Base-by-base conservation (phyloP, 2,329 filamentous ascomycete species). In the Metarhizium brunneum region DNA sequence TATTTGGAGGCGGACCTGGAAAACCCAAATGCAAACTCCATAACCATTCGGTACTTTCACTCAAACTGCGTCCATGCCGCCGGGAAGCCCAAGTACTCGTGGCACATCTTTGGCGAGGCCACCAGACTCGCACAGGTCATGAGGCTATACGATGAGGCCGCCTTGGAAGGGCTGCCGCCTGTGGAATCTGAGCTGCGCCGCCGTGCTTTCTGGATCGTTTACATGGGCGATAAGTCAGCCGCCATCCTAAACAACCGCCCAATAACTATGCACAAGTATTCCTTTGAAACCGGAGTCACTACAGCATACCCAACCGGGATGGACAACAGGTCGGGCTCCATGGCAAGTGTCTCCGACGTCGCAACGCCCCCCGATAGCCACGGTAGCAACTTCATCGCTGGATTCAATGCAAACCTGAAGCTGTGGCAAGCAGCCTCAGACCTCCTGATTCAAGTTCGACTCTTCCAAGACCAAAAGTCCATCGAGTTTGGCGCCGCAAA, bases 51-150 rank as follows among this genome's bases (percentile, higher is more conserved):
- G 4, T 74, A 75, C 53, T 73, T 75, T 29, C 74, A 76, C 52
- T 76, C 74, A 14, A 75, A 74, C 54, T 74, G 73, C 47, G 60
- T 76, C 2, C 74, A 76, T 50, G 72, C 72, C 1, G 64, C 70
- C 0, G 74, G 73, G 0, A 74, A 72, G 45, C 71, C 72, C 4
- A 68, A 71, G 30, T 68, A 72, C 20, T 75, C 73, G 4, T 76
- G 73, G 72, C 71, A 75, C 50, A 72, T 76, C 1, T 73, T 76
- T 58, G 73, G 73, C 1, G 72, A 76, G 56, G 73, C 73, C 1
- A 69, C 69, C 3, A 64, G 72, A 2, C 66, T 76, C 5, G 70
- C 68, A 0, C 73, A 76, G 57, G 68, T 69, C 1, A 75, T 76
- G 72, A 65, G 71, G 14, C 59, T 76, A 32, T 68, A 76, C 47